Base-by-base conservation (phyloP, 306 rosid species). In the Vigna mungo region DNA sequence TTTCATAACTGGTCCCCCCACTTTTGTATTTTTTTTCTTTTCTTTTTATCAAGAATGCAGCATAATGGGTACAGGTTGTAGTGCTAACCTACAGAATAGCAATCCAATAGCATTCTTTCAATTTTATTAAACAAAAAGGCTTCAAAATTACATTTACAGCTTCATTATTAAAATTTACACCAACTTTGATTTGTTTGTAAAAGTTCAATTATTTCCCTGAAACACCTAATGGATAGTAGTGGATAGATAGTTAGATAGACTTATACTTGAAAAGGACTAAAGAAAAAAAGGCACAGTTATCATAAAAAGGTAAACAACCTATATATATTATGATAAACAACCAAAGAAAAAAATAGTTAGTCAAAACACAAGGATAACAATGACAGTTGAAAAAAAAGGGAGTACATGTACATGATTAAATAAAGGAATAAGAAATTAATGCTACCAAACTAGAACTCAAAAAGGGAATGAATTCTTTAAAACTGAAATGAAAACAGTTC, bases 381-480 rank as follows among this genome's bases (percentile, higher is more conserved):
- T 25, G 17, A 39, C 20, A 63, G 34, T 41, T 60, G 15, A 48
- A 37, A 80, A 58, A 54, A 68, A 52, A 34, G 27, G 63, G 53
- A 62, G 54, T 46, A 46, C 64, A 30, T 30, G 34, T 30, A 30
- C 34, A 46, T 11, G 41, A 18, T 61, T 61, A 61, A 7, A 61
- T 32, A 80, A 60, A 62, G 46, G 71, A 49, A 65, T 74, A 71
- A 65, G 39, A 62, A 66, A 74, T 39, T 25, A 46, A 64, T 23
- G 68, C 30, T 52, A 81, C 59, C 59, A 41, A 66, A 68, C 49
- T 64, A 53, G 70, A 62, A 81, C 69, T 41, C 14, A 53, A 58
- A 66, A 84, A 44, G 20, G n/a, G 37, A 49, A 74, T 12, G 52
- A 85, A 39, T 49, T 69, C 46, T 39, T 54, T 79, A 43, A 52